Evolutionary conservation across 768 basidiomycete species (phyloP).

Genomic region (Pisolithus sp.): DNA sequence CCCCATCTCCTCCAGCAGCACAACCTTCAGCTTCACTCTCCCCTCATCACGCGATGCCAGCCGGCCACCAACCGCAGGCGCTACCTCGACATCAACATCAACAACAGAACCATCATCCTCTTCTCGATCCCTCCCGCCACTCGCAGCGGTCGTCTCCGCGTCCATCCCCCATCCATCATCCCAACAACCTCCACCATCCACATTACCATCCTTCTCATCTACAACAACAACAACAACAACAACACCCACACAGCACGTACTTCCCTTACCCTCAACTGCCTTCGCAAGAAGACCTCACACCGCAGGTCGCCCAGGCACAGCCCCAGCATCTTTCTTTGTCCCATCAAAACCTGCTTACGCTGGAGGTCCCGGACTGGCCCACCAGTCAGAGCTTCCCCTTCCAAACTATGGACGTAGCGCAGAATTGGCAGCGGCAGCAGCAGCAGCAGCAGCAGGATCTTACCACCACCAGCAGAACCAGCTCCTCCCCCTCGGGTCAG

Average conservation of each 20-base stretch:
- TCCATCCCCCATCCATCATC: constrained; percentile 46
- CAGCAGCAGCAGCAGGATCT: constrained; percentile 16
- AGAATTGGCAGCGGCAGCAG: constrained; percentile 32
- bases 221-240: constrained; percentile 35
- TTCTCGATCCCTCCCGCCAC: constrained; percentile 58
- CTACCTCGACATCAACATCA: constrained; percentile 6
- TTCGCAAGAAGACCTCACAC: constrained; percentile 50
- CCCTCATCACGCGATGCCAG: constrained; percentile 34
- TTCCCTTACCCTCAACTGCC: constrained; percentile 52
- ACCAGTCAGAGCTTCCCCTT: constrained; percentile 39
- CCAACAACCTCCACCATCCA: constrained; percentile 33
- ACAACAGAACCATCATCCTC: constrained; percentile 16
- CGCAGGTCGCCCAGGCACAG: constrained; percentile 61
- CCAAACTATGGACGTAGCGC: constrained; percentile 33
- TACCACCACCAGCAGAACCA: constrained; percentile 26
- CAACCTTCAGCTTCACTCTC: constrained; percentile 40
- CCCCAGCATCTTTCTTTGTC: constrained; percentile 60
- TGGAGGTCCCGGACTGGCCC: constrained; percentile 49
- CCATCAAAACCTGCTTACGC: constrained; percentile 36
- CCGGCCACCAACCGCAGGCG: constrained; percentile 50
- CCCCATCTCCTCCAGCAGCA: constrained; percentile 38
- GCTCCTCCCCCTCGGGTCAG: constrained; percentile 7
- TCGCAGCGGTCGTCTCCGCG: constrained; percentile 73
- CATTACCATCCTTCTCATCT: constrained; percentile 2
- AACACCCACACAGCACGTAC: constrained; percentile 35